Conservation (phyloP, 805 yeast genomes). For the Zygosaccharomyces siamensis region DNA sequence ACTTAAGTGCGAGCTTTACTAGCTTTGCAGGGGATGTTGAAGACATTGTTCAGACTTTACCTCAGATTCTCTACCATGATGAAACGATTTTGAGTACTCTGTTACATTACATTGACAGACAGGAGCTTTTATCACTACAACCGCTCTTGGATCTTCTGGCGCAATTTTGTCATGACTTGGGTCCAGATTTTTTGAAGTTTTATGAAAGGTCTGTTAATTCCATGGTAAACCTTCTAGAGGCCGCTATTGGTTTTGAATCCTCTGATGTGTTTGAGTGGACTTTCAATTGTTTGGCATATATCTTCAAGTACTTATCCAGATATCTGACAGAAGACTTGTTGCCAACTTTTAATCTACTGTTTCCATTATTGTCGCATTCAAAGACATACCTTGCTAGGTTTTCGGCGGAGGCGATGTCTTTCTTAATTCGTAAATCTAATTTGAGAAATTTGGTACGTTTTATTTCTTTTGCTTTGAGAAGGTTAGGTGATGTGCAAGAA, state of each 20-base stretch:
- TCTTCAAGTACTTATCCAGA: constrained; percentile 80
- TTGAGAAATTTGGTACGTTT: constrained; percentile 44
- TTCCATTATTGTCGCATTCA: constrained; percentile 56
- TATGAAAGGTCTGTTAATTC: constrained; percentile 50
- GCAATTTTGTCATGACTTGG: constrained; percentile 87
- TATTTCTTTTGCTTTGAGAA: constrained; percentile 41
- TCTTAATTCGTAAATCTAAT: constrained; percentile 65
- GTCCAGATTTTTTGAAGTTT: constrained; percentile 78
- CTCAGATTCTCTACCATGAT: constrained; percentile 75
- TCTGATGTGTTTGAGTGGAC: constrained; percentile 72
- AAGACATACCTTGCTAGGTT: constrained; percentile 71
- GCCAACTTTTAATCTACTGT: constrained; percentile 62
- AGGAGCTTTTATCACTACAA: constrained; percentile 70
- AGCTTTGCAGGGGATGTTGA: constrained; percentile 55
- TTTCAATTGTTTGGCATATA: constrained; percentile 78
- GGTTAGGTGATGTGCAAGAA: constrained; percentile 31
- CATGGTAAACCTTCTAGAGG: constrained; percentile 43
- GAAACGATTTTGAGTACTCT: constrained; percentile 53
- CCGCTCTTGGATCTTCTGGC: constrained; percentile 76
- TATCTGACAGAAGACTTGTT: constrained; percentile 54
- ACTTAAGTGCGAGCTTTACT: constrained; percentile 66
- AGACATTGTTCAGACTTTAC: constrained; percentile 58
- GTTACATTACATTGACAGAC: constrained; percentile 41
- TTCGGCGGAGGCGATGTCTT: constrained; percentile 87
- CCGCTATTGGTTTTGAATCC: constrained; percentile 46